Base-by-base conservation (phyloP, 2,329 filamentous ascomycete genomes). In the Ophiostoma triangulosporum region DNA sequence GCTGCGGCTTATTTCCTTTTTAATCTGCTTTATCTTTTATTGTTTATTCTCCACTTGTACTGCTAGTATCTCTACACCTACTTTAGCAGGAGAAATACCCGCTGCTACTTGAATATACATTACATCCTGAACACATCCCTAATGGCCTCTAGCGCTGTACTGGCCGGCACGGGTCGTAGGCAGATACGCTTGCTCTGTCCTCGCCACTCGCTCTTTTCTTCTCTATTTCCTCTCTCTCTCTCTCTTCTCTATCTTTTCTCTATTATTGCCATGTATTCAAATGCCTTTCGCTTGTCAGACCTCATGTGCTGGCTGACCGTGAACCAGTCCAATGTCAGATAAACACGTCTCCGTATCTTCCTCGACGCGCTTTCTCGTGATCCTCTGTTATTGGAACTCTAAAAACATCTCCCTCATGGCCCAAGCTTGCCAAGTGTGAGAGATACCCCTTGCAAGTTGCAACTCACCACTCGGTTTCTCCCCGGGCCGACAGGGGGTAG, bases 191-290 rank as follows among this genome's bases (percentile, higher is more conserved):
- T n/a, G n/a, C n/a, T n/a, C n/a, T n/a, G n/a, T n/a, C n/a, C n/a
- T n/a, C n/a, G n/a, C n/a, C n/a, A n/a, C 29, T 48, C 29, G 40
- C 51, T 33, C 45, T 43, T 53, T 43, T 46, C 52, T 38, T 38
- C 46, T 46, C 31, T 31, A 36, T 29, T 12, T 32, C 24, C 48
- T 54, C 50, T 60, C 57, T 61, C 35, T 49, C 35, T 36, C 43
- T 59, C 56, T 61, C 22, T 29, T 22, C 22, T 27, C 20, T 32
- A 17, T 33, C 8, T 20, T 43, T 17, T 14, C 20, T 24, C 14
- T 14, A n/a, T n/a, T n/a, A n/a, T n/a, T n/a, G n/a, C n/a, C n/a
- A n/a, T n/a, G n/a, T n/a, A n/a, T n/a, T n/a, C n/a, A n/a, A n/a
- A n/a, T n/a, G n/a, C n/a, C n/a, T n/a, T n/a, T n/a, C 43, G n/a